These are phyloP conservation scores for Boletus sp. DNA, from an alignment of 768 basidiomycete genomes.

Conservation along the genomic window DNA sequence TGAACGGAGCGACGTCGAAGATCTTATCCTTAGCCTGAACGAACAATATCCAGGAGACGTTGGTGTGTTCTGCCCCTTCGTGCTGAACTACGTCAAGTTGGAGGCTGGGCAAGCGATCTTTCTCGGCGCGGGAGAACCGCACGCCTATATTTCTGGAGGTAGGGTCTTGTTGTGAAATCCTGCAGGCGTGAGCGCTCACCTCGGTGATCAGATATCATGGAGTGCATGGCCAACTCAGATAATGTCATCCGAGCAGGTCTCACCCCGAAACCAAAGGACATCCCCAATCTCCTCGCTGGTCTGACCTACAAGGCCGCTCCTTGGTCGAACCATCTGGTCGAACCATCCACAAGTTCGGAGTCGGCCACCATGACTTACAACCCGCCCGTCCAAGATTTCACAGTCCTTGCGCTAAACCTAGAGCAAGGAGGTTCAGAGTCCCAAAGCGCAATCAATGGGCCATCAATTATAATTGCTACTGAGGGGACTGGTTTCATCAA, in stretches of 20 bases:
- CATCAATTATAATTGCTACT: conserved; percentile 81
- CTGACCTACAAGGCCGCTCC: conserved; percentile 81
- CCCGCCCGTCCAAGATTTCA: conserved; percentile 93
- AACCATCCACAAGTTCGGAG: conserved; percentile 49
- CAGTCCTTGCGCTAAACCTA: conserved; percentile 68
- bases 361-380: conserved; percentile 65
- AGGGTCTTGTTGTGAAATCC: conserved; percentile 20
- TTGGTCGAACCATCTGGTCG: conserved; percentile 67
- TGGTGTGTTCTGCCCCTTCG: conserved; percentile 87
- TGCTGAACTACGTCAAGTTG: conserved; percentile 84
- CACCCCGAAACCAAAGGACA: conserved; percentile 94
- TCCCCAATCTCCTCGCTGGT: conserved; percentile 82
- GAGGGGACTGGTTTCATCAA: conserved; percentile 57
- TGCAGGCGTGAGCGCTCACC: neutral
- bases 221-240: conserved; percentile 99
- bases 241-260: conserved; percentile 98
- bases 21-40: conserved; percentile 62
- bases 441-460: conserved; percentile 72
- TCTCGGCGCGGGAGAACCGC: conserved; percentile 93
- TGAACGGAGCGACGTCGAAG: conserved; percentile 47
- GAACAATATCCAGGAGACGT: conserved; percentile 89
- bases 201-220: conserved; percentile 77
- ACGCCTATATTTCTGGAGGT: conserved; percentile 96
- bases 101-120: conserved; percentile 89
- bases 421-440: conserved; percentile 42